Base-by-base conservation (phyloP, 1,284 basidiomycete species). In the Pseudozyma hubeiensis region DNA sequence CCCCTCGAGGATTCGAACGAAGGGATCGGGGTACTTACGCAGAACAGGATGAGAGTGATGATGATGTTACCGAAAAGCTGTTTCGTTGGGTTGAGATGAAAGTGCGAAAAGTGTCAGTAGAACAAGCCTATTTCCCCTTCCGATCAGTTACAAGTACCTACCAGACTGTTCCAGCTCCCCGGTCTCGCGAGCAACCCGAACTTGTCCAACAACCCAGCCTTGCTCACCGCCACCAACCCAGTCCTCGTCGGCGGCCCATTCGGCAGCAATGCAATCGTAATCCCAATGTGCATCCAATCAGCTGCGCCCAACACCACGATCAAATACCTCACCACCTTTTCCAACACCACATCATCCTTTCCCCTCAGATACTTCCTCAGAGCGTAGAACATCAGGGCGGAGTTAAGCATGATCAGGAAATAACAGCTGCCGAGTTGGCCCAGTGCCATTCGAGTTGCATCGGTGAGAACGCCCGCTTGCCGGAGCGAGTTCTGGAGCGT, bases 61-160 rank as follows among this genome's bases (percentile, higher is more conserved):
- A 77, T 56, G 45, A 81, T 75, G 59, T 81, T 81, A 7, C 79
- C 79, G 47, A 81, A 81, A 7, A 81, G 69, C 70, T 75, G 54
- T 45, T 1, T 7, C 16, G 30, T 8, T 24, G 24, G 24, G 24
- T 24, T 9, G 11, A 35, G 30, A 39, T n/a, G 11, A n/a, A 4
- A n/a, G 11, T 39, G 10, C 19, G 41, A 7, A 1, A 34, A 43
- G 7, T 34, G 50, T 62, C 44, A 55, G 59, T 33, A n/a, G 4
- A 17, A 24, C 3, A 31, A 41, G 6, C 7, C 1, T 9, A 10
- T 37, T 5, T 37, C 5, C 10, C 35, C 35, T 10, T 37, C 14
- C 2, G 35, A 37, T 37, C 35, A 9, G 8, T 10, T 37, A 2
- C 40, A 41, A n/a, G 7, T 0, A 57, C 73, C 53, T 35, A 75